phyloP scores from a whole-genome alignment of 2,329 filamentous ascomycete genomes.

The Mariannaea sp. region DNA sequence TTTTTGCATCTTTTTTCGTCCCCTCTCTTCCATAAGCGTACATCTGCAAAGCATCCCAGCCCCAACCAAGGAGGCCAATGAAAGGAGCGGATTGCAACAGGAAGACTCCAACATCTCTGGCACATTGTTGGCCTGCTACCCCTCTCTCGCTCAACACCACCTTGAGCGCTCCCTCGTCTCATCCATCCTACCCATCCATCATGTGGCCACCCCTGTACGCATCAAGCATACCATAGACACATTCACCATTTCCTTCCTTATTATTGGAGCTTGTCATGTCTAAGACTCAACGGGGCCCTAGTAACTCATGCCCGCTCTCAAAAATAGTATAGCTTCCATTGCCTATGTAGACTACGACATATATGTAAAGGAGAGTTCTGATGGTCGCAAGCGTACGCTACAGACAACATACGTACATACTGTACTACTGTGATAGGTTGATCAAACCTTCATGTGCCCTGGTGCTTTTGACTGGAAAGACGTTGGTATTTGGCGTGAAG shows the following conservation, averaged over 20 bases:
- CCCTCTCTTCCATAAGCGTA: too few species aligned
- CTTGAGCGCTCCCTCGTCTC: neutral
- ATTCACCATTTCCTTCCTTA: neutral
- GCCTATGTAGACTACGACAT: too few species aligned
- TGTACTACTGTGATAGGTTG: too few species aligned
- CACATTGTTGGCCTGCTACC: neutral
- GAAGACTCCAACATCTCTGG: neutral
- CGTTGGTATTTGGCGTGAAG: neutral
- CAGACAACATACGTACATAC: too few species aligned
- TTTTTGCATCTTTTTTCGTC: too few species aligned
- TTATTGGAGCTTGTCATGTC: too few species aligned
- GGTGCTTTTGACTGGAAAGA: neutral
- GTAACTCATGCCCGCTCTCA: too few species aligned
- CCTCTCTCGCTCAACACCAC: slow-evolving; percentile 3
- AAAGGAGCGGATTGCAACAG: neutral
- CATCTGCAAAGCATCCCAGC: neutral
- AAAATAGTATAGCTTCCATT: too few species aligned
- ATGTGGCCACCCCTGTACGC: slow-evolving; percentile 1
- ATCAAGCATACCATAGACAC: neutral
- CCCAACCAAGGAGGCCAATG: neutral
- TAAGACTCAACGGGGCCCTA: too few species aligned
- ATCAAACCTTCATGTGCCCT: neutral
- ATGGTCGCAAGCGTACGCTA: too few species aligned
- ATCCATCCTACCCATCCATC: slow-evolving; percentile 6
- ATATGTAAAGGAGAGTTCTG: too few species aligned